phyloP scores from a whole-genome alignment of 2,329 filamentous ascomycete genomes.

The Colletotrichum magnum region DNA sequence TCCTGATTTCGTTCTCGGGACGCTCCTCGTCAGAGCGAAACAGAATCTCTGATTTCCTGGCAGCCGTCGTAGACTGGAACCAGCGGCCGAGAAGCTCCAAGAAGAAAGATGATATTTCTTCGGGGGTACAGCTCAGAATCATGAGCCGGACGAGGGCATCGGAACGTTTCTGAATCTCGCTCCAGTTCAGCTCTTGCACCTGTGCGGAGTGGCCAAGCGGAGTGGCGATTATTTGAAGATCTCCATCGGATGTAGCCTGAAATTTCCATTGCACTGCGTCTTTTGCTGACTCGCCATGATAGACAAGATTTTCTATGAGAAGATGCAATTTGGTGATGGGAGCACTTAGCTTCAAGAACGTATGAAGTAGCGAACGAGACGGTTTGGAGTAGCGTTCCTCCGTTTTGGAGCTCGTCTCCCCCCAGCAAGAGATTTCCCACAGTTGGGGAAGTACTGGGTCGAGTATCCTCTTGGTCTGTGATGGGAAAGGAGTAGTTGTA shows the following conservation, averaged over 20 bases:
- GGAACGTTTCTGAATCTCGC: conserved; percentile 63
- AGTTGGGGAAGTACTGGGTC: conserved; percentile 71
- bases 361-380: conserved; percentile 66
- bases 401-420: conserved; percentile 48
- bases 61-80: conserved; percentile 56
- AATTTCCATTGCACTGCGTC: conserved; percentile 66
- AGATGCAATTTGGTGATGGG: conserved; percentile 62
- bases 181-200: conserved; percentile 53
- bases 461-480: conserved; percentile 73
- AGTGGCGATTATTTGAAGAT: conserved; percentile 64
- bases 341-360: conserved; percentile 70
- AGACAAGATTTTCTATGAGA: conserved; percentile 70
- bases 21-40: conserved; percentile 48
- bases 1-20: conserved; percentile 57
- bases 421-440: conserved; percentile 73
- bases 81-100: conserved; percentile 71
- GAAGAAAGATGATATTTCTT: conserved; percentile 73
- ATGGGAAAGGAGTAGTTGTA: conserved; percentile 73
- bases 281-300: conserved; percentile 60
- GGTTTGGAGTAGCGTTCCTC: conserved; percentile 59
- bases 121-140: conserved; percentile 63
- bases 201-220: conserved; percentile 30
- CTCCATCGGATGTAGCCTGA: conserved; percentile 57
- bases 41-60: conserved; percentile 46
- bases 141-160: conserved; percentile 65